Percentiles rank a stretch among this genome's conserved stretches.
These are phyloP conservation scores for Saturnispora ahearnii DNA, from an alignment of 805 yeast species.

Conservation along the genomic window DNA sequence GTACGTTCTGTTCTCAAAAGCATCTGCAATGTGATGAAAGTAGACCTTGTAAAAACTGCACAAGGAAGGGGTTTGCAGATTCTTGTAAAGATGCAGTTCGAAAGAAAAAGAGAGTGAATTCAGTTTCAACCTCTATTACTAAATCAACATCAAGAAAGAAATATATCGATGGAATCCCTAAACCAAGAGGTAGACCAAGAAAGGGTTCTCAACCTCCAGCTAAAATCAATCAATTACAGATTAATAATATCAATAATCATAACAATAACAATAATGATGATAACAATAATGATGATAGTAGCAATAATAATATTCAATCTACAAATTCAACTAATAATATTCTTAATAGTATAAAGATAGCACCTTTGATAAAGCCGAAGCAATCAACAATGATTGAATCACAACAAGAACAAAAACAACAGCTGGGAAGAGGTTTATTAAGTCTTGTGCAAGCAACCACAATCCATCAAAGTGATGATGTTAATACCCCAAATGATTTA, in stretches of 20 bases:
- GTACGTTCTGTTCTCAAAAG: constrained; percentile 62
- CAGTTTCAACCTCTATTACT: neutral
- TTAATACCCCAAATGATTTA: neutral
- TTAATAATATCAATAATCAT: neutral
- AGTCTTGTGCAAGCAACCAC: neutral
- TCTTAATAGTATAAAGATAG: neutral
- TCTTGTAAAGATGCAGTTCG: constrained; percentile 52
- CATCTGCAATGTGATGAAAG: constrained; percentile 65
- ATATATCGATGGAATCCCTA: neutral
- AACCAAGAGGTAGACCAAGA: constrained; percentile 6
- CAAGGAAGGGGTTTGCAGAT: constrained; percentile 45
- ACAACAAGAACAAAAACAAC: neutral
- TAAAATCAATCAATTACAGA: neutral
- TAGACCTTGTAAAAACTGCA: constrained; percentile 66
- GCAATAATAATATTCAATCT: neutral
- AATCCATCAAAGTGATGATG: neutral
- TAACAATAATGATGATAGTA: neutral
- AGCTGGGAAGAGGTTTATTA: neutral
- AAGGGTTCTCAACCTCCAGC: neutral
- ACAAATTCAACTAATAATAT: too few species aligned
- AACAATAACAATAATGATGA: neutral
- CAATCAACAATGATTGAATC: neutral
- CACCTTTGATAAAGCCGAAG: neutral
- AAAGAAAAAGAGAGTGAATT: constrained; percentile 26
- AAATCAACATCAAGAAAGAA: neutral